Percentiles rank a stretch among this genome's conserved stretches.
phyloP scores from a whole-genome alignment of 2,329 filamentous ascomycete genomes.

The Fusarium vanettenii region DNA sequence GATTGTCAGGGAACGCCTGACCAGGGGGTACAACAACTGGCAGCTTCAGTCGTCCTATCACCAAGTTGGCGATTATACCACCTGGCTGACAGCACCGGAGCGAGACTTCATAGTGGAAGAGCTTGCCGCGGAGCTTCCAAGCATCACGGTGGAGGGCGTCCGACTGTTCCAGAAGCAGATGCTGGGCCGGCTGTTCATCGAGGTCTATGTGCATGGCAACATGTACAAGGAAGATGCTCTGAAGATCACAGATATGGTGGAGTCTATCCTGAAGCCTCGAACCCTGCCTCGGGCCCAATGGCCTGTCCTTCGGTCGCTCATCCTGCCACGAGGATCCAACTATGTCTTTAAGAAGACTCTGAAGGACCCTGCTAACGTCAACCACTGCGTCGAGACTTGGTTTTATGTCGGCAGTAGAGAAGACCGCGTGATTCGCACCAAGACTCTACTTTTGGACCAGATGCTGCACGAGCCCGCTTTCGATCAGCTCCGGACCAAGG shows the following conservation, averaged over 20 bases:
- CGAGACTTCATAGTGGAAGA: constrained; percentile 84
- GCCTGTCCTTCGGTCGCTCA: constrained; percentile 79
- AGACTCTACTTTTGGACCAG: constrained; percentile 84
- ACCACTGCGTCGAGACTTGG: constrained; percentile 85
- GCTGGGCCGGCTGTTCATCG: constrained; percentile 85
- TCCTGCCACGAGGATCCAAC: constrained; percentile 84
- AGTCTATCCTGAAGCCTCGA: constrained; percentile 80
- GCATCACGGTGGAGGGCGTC: constrained; percentile 79
- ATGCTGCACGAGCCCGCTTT: constrained; percentile 94
- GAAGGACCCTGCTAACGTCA: constrained; percentile 89
- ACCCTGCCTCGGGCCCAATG: constrained; percentile 81
- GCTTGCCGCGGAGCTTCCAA: constrained; percentile 79
- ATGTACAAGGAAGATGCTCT: constrained; percentile 93
- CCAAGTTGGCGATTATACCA: constrained; percentile 85
- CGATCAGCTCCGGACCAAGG: constrained; percentile 94
- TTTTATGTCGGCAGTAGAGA: constrained; percentile 76
- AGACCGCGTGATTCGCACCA: constrained; percentile 78
- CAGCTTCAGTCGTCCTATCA: constrained; percentile 90
- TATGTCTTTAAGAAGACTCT: constrained; percentile 84
- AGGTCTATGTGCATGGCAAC: constrained; percentile 91
- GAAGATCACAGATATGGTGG: constrained; percentile 84
- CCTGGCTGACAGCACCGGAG: constrained; percentile 79
- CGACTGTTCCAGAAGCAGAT: constrained; percentile 83
- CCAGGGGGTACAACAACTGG: constrained; percentile 84
- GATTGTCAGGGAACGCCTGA: constrained; percentile 88